These are phyloP conservation scores for Avicennia marina DNA, from an alignment of 257 asterid species.

Conservation along the genomic window DNA sequence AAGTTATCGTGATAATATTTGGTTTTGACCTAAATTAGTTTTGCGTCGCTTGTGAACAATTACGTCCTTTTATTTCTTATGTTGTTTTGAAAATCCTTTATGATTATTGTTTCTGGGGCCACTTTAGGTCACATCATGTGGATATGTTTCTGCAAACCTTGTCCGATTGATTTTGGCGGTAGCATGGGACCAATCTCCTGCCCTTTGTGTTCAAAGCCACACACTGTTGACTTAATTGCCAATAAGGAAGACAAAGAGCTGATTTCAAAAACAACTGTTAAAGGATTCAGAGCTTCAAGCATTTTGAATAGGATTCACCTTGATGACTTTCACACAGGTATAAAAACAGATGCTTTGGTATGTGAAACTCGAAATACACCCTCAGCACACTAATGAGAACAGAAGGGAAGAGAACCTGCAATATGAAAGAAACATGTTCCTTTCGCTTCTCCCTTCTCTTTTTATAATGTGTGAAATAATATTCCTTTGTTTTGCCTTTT, in stretches of 20 bases:
- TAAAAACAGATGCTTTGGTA: slow-evolving; percentile 93
- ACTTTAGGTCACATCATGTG: slow-evolving; percentile 75
- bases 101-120: slow-evolving; percentile 13
- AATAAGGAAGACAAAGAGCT: slow-evolving; percentile 43
- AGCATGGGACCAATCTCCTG: slow-evolving; percentile 66
- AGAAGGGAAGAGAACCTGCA: neutral
- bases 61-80: neutral
- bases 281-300: slow-evolving; percentile 77
- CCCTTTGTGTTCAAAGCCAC: slow-evolving; percentile 88
- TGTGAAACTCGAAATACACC: slow-evolving; percentile 18
- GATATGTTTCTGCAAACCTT: slow-evolving; percentile 84
- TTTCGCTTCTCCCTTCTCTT: too few relatives aligned
- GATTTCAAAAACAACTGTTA: slow-evolving; percentile 44
- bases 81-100: neutral
- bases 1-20: neutral
- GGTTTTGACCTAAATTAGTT: neutral
- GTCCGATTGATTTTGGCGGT: slow-evolving; percentile 69
- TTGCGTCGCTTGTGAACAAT: neutral
- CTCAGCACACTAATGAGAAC: neutral
- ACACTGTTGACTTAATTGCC: slow-evolving; percentile 75
- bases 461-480: too few relatives aligned
- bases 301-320: slow-evolving; percentile 78
- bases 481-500: neutral
- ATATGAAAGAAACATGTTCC: too few relatives aligned
- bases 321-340: slow-evolving; percentile 71